Evolutionary conservation across 345 rosid genomes (phyloP), one percentile per base, ranked within the genome.

Genomic region (Cardamine occulta): DNA sequence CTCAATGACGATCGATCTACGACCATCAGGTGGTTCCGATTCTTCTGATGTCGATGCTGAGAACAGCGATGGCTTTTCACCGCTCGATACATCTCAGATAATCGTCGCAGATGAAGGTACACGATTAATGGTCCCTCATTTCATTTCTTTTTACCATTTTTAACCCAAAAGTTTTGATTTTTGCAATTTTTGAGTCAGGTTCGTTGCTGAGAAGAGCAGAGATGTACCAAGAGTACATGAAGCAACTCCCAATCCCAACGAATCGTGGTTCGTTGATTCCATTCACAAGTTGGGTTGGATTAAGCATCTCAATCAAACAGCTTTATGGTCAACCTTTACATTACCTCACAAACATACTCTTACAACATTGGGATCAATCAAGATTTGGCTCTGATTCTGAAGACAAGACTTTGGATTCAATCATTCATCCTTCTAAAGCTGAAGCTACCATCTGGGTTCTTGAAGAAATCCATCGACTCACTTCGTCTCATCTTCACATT

Each of bases 191-290:
- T 35, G 61, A 28, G 14, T 52, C 59, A 72, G 77, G 8, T 59
- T 66, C 81, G 44, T 60, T 78, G 52, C 24, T 72, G 49, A 78
- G 49, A 32, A 78, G 64, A 66, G 98, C 96, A 53, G 85, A 90
- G 82, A 80, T 79, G 86, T 92, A 95, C 66, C 99, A 90, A 82
- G 89, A 86, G 0, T 95, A 86, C 82, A 95, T 95, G 98, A 88
- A 81, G 73, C 85, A 77, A 69, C 62, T 92, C 29, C 86, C 86
- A 2, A 69, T 90, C 24, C 96, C 99, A 8, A 63, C 72, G 3
- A 68, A 52, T 7, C 96, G 90, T 4, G 90, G 96, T 40, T 92
- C 99, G 10, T 34, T 88, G 52, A 86, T 95, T 65, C 98, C 98
- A 11, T 95, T 84, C 67, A 78, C 82, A 15, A 75, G 93, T 1